These are phyloP conservation scores for Ricinus communis DNA, from an alignment of 345 rosid genomes.

Conservation along the genomic window DNA sequence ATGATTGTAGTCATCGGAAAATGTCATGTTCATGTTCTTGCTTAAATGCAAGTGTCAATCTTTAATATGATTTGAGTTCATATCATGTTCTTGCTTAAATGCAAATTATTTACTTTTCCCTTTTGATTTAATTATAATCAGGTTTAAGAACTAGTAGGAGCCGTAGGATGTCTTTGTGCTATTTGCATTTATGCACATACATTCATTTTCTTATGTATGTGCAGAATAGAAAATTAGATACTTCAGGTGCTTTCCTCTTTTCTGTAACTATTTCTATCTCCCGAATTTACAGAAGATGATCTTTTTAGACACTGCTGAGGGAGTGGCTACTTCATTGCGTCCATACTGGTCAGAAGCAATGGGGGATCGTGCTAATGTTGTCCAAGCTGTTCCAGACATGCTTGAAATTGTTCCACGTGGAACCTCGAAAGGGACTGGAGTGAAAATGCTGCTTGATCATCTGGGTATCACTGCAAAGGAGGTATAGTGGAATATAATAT, in stretches of 20 bases:
- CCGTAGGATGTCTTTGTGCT: background rate
- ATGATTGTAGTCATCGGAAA: background rate
- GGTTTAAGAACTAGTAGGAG: background rate
- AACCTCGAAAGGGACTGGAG: slow-evolving; percentile 87
- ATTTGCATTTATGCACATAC: background rate
- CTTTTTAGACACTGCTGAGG: slow-evolving; percentile 70
- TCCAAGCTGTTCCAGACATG: slow-evolving; percentile 84
- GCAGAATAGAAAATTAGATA: background rate
- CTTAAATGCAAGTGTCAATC: background rate
- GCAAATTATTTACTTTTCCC: background rate
- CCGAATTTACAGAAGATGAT: slow-evolving; percentile 61
- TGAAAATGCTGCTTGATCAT: slow-evolving; percentile 72
- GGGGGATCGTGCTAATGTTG: slow-evolving; percentile 57
- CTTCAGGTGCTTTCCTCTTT: background rate
- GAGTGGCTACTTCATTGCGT: slow-evolving; percentile 57
- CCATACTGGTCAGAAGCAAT: slow-evolving; percentile 89
- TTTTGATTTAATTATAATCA: background rate
- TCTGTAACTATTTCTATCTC: slow-evolving; percentile 1
- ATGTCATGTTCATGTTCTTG: background rate
- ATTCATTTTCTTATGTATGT: background rate
- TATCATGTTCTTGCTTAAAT: background rate
- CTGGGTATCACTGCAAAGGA: slow-evolving; percentile 64
- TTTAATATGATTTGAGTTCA: background rate
- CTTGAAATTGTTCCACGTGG: slow-evolving; percentile 83
- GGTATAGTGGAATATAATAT: slow-evolving; percentile 39